Evolutionary conservation across 179 eudicot genomes (phyloP), one percentile per base, ranked within the genome.

Genomic region (Spinacia oleracea): DNA sequence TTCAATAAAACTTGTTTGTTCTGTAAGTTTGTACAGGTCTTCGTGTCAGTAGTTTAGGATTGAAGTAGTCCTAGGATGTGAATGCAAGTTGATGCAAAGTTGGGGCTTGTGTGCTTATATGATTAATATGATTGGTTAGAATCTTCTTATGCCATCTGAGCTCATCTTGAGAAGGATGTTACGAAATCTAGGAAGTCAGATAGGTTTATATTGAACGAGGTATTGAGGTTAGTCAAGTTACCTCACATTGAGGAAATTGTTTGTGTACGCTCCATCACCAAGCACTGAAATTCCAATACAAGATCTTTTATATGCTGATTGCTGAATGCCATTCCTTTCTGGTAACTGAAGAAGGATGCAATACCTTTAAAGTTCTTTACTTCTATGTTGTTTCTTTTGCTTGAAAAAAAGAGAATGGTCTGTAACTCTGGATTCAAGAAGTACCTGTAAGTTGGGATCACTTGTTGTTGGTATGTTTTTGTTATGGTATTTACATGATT

Each of bases 11-110:
- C 34, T 38, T 70, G 45, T 74, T 25, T 73, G 29, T 65, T 45
- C 63, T 40, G 21, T 23, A 60, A 50, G 60, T 32, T 55, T 65
- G 68, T 72, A 69, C 12, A 11, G 35, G 10, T 48, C 27, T 31
- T 40, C n/a, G 20, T 53, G 43, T 50, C 9, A 51, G 40, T 25
- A 23, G 20, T 29, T 18, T 35, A 38, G 23, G 53, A 77, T 53
- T 77, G 18, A 35, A 50, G 42, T 55, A 51, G 50, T 81, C 69
- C 5, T 16, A 1, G 69, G 29, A 38, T 40, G 72, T 70, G 31
- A 31, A 77, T 35, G 25, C 31, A 48, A 21, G 70, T 10, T 38
- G 27, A 42, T 38, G 27, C 45, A 14, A 67, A 32, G 29, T 46
- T 18, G 35, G 45, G 31, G 62, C 48, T 32, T 56, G 12, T 4